Evolutionary conservation across 208 protist genomes (phyloP).

Genomic region (Wallacemonas rigidus): DNA sequence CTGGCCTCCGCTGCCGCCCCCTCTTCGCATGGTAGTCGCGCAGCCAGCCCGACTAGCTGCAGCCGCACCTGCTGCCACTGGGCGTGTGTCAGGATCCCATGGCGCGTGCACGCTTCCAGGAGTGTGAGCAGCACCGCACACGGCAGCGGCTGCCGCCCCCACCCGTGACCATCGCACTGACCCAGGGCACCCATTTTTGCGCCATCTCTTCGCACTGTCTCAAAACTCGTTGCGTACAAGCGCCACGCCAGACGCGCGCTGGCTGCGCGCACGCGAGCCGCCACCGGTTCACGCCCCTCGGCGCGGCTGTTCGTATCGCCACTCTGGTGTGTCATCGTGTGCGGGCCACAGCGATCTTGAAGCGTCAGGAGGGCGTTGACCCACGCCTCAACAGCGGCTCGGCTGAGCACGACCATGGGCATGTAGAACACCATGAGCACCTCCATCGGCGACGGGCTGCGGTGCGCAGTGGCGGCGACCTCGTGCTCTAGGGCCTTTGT

Average conservation of each 20-base stretch:
- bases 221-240: background rate
- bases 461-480: background rate
- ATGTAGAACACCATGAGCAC: conserved; percentile 19
- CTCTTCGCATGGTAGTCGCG: too few species aligned
- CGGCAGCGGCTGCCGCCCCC: background rate
- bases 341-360: background rate
- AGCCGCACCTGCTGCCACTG: conserved; percentile 9
- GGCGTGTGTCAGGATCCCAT: background rate
- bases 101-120: conserved; percentile 4
- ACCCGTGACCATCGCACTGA: too few species aligned
- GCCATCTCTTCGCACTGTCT: conserved; percentile 3
- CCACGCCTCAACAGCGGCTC: conserved; percentile 9
- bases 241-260: conserved; percentile 4
- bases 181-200: background rate
- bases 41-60: background rate
- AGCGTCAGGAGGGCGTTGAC: conserved; percentile 16
- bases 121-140: background rate
- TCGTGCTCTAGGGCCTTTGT: background rate
- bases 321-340: conserved; percentile 12
- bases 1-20: background rate
- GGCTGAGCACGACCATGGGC: conserved; percentile 14
- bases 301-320: background rate
- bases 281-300: background rate
- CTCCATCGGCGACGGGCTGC: conserved; percentile 15
- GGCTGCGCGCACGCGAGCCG: background rate